A percentile compares a stretch with the other conserved stretches of the same genome.
Conservation (phyloP, 2,329 filamentous ascomycete genomes). For the Bipolaris victoriae region DNA sequence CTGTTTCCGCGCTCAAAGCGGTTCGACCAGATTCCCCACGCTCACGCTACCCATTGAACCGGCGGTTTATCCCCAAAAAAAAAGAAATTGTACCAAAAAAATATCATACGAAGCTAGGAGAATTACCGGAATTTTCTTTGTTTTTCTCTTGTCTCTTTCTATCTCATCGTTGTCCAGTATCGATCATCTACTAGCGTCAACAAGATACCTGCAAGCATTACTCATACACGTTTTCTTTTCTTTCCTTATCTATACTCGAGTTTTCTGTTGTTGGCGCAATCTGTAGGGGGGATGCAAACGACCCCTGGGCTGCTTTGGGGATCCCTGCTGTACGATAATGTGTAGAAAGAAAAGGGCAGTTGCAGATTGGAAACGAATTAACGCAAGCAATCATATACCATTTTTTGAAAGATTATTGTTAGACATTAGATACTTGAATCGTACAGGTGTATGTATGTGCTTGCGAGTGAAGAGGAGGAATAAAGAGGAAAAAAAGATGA, state of each 20-base stretch:
- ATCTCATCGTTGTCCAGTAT: not conserved
- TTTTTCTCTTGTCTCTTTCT: not conserved
- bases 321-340: not conserved
- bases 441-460: not conserved
- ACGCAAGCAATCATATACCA: not conserved
- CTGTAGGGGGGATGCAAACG: not conserved
- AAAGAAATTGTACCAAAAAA: conserved; percentile 3
- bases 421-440: not conserved
- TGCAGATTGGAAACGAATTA: not conserved
- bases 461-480: not conserved
- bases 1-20: conserved; percentile 6
- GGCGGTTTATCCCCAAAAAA: not conserved
- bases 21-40: not conserved
- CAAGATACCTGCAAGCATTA: not conserved
- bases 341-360: not conserved
- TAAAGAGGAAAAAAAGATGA: not conserved
- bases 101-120: not conserved
- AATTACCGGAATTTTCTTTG: not conserved
- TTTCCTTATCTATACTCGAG: not conserved
- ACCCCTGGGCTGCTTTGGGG: not conserved
- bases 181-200: not conserved
- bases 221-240: not conserved
- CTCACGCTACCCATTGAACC: not conserved
- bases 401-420: not conserved
- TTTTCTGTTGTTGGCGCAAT: not conserved